phyloP scores from a whole-genome alignment of 2,329 filamentous ascomycete species.

The Beauveria rudraprayagi region DNA sequence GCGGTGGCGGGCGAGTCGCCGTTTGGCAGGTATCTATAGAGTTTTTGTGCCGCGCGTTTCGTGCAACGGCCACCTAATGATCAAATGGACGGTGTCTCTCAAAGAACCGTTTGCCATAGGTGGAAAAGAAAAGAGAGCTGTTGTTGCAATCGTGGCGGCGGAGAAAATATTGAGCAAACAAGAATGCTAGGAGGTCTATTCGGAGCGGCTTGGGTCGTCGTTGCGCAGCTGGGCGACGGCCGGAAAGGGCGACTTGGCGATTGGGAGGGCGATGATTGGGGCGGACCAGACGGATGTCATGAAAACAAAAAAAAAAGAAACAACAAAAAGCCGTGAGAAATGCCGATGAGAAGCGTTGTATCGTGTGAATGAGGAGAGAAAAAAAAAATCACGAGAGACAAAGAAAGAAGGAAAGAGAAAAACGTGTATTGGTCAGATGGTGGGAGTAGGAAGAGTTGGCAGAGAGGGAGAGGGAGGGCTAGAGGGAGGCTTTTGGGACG shows the following conservation, averaged over 20 bases:
- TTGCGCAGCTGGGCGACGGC: neutral
- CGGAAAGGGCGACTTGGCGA: neutral
- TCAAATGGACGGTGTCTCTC: too few relatives aligned
- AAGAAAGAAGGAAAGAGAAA: neutral
- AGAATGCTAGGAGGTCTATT: neutral
- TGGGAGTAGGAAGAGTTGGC: neutral
- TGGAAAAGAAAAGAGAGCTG: too few relatives aligned
- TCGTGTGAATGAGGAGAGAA: neutral
- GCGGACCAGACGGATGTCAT: neutral
- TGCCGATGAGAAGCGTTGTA: neutral
- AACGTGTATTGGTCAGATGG: neutral
- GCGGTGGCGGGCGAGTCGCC: too few relatives aligned
- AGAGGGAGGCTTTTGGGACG: too few relatives aligned
- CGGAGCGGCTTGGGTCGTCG: neutral
- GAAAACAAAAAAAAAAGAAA: neutral
- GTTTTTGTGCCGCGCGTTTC: too few relatives aligned
- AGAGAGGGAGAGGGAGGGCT: neutral
- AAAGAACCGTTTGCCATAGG: too few relatives aligned
- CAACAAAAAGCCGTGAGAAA: neutral
- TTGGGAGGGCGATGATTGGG: neutral
- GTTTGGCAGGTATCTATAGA: too few relatives aligned
- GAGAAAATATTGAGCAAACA: too few relatives aligned
- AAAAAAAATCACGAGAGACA: neutral
- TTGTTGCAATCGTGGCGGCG: too few relatives aligned
- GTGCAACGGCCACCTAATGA: too few relatives aligned